Evolutionary conservation across 2,329 filamentous ascomycete species (phyloP), one percentile per base, ranked within the genome.

Genomic region (Xylariaceae sp.): DNA sequence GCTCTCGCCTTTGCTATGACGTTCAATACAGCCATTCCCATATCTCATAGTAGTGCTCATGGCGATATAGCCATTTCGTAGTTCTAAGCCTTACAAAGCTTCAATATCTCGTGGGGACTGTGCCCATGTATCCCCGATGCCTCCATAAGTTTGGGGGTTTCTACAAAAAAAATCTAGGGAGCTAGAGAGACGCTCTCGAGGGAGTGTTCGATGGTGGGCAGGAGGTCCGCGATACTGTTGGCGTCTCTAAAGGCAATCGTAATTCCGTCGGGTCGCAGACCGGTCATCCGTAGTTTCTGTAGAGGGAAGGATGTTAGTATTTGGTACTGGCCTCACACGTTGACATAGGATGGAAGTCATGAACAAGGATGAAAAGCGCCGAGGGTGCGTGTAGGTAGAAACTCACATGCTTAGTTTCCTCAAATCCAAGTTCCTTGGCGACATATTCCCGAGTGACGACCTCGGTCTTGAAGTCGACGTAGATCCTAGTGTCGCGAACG

Each of bases 391-490:
- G 17, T 17, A 45, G 6, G 49, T 3, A 3, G 3, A 55, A n/a
- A 75, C 82, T 71, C 73, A 89, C 88, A 78, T 81, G 80, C 72
- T 88, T 88, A 9, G 96, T 85, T 39, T 85, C 84, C 34, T 88
- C 87, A 72, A 95, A 97, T 56, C 77, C 81, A 55, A 88, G 88
- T 77, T 99, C 93, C 72, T 89, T 88, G n/a, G 88, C 87, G 17
- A 90, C 90, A 70, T 96, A 97, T 75, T 99, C 93, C 63, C 93
- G 81, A 35, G 96, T 87, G 35, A 97, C 88, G 70, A 89, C 84
- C 54, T 88, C 84, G 15, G 82, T 86, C 48, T 80, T 84, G 72
- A 97, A 96, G 72, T 99, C 94, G 58, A 97, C 84, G 73, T 95
- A 99, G 39, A 99, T 80, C 63, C 94, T 82, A 0, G 93, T 97